phyloP scores from a whole-genome alignment of 768 basidiomycete genomes.

The Auricularia cornea region DNA sequence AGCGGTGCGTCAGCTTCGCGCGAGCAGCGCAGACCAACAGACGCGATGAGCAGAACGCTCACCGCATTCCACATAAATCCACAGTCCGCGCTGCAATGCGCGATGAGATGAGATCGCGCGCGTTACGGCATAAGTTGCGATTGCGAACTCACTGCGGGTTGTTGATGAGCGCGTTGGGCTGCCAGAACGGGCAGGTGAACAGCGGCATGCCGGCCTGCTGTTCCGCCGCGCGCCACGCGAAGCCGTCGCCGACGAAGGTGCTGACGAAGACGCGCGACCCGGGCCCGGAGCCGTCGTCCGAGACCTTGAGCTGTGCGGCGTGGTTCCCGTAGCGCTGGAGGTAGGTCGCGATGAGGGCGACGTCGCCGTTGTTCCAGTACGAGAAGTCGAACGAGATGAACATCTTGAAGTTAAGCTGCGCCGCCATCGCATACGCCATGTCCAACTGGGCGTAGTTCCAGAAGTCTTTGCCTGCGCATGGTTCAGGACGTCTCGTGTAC shows the following conservation, averaged over 20 bases:
- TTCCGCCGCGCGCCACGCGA: not conserved
- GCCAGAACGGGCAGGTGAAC: not conserved
- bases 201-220: not conserved
- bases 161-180: not conserved
- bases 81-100: not conserved
- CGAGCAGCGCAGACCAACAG: not conserved
- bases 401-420: not conserved
- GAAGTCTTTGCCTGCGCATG: not conserved
- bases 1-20: not conserved
- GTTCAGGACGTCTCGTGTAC: not conserved
- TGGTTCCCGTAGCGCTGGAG: not conserved
- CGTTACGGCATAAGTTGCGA: not conserved
- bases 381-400: slow-evolving; percentile 1
- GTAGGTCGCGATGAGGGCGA: not conserved
- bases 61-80: not conserved
- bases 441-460: not conserved
- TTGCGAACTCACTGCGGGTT: not conserved
- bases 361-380: slow-evolving; percentile 1
- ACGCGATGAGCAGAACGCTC: not conserved
- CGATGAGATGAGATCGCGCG: not conserved
- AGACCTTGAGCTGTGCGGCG: not conserved
- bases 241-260: not conserved
- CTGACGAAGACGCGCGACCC: not conserved
- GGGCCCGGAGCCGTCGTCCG: not conserved
- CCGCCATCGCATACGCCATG: not conserved